Evolutionary conservation across 1,139 yeast species (phyloP), one percentile per base, ranked within the genome.

Genomic region (Saccharomycopsis hybrid): DNA sequence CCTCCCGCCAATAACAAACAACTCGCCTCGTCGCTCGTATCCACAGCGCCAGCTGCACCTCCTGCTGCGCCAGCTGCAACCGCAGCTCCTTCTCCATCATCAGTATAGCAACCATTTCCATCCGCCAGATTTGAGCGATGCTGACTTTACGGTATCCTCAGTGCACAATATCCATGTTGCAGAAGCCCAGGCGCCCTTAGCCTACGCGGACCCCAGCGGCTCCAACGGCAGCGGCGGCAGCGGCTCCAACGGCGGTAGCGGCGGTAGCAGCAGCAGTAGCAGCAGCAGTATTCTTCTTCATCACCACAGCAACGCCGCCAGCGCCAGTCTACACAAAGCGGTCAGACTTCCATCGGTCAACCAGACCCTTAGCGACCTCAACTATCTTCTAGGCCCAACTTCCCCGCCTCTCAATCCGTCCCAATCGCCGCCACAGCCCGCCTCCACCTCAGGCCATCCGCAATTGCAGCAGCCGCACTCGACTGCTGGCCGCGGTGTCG

Each of bases 291-390:
- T 31, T 9, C 5, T 7, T 9, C 33, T 5, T 31, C 33, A 7
- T 31, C 11, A 11, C 35, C 35, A 31, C n/a, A n/a, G n/a, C n/a
- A n/a, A n/a, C n/a, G 11, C 9, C 35, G 7, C 11, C 35, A 40
- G 25, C 11, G 11, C 9, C 8, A 8, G 5, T 4, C 30, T 2
- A 24, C 11, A 27, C 30, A 11, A 11, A 9, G 4, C 9, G 27
- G 3, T 45, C 43, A 29, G 18, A 29, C 43, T 45, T 13, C 48
- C 48, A 24, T 11, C 38, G 3, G 39, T 45, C 7, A n/a, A 29
- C 31, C 29, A 45, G 33, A 29, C 44, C 4, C 31, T 43, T 32
- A 40, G 41, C 7, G 41, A 43, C 2, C 24, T 43, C 5, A 33
- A 31, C 13, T 33, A 33, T 24, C 31, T 42, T 13, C 28, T 41